These are phyloP conservation scores for Podospora pseudoanserina DNA, from an alignment of 495 filamentous ascomycete genomes.

Conservation along the genomic window DNA sequence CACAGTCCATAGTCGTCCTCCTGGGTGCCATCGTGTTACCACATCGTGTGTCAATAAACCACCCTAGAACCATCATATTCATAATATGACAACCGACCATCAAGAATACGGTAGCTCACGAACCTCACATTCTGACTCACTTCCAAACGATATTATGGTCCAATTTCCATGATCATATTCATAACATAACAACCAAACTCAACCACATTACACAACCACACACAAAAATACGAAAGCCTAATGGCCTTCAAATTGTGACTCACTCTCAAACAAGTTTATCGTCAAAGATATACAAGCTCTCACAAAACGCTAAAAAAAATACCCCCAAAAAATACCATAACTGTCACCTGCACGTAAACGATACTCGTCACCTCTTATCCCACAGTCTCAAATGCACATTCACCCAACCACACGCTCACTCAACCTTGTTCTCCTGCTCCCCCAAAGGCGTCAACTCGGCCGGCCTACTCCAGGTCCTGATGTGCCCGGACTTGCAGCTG, in stretches of 20 bases:
- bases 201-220: too few relatives aligned
- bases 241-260: too few relatives aligned
- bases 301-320: background rate
- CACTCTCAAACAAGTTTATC: too few relatives aligned
- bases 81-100: background rate
- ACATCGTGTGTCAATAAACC: background rate
- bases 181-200: too few relatives aligned
- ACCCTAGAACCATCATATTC: background rate
- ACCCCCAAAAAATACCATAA: background rate
- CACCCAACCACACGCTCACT: background rate
- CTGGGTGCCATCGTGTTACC: background rate
- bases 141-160: too few relatives aligned
- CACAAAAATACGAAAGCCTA: too few relatives aligned
- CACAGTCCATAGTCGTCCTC: too few relatives aligned
- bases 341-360: background rate
- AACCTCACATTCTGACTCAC: too few relatives aligned
- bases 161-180: too few relatives aligned
- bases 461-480: slow-evolving; percentile 23
- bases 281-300: background rate
- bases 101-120: too few relatives aligned
- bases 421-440: slow-evolving; percentile 16
- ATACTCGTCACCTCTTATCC: background rate
- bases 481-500: slow-evolving; percentile 66
- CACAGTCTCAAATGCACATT: background rate
- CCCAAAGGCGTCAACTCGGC: slow-evolving; percentile 17